Percentiles rank a stretch among this genome's conserved stretches.
phyloP scores from a whole-genome alignment of 495 filamentous ascomycete species.

The Friedmanniomyces endolithicus region DNA sequence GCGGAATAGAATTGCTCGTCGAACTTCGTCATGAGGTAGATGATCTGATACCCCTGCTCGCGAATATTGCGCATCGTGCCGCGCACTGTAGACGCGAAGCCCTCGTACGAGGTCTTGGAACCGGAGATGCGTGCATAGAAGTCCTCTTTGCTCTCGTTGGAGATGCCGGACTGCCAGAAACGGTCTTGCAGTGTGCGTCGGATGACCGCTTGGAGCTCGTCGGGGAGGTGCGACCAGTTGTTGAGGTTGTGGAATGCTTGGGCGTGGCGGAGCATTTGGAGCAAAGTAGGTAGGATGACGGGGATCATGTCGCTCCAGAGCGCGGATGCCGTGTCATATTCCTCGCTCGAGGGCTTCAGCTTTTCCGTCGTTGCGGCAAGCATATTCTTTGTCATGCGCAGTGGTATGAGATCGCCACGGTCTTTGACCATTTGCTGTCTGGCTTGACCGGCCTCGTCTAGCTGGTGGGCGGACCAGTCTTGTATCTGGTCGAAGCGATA shows the following conservation, averaged over 20 bases:
- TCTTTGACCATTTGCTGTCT: slow-evolving; percentile 64
- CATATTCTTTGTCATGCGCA: slow-evolving; percentile 80
- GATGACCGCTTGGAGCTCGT: slow-evolving; percentile 65
- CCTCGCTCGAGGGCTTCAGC: slow-evolving; percentile 51
- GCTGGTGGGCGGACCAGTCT: slow-evolving; percentile 66
- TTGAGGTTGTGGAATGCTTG: slow-evolving; percentile 85
- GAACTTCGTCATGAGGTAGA: slow-evolving; percentile 84
- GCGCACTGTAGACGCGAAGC: slow-evolving; percentile 82
- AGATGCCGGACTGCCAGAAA: slow-evolving; percentile 98
- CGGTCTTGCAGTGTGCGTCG: slow-evolving; percentile 80
- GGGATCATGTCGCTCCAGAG: slow-evolving; percentile 80
- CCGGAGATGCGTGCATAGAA: slow-evolving; percentile 86
- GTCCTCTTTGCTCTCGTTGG: slow-evolving; percentile 82
- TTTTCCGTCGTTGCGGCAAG: slow-evolving; percentile 83
- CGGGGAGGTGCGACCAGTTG: slow-evolving; percentile 70
- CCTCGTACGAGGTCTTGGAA: slow-evolving; percentile 81
- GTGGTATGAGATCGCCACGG: slow-evolving; percentile 53
- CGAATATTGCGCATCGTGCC: slow-evolving; percentile 78
- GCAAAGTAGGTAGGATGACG: slow-evolving; percentile 68
- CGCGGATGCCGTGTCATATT: slow-evolving; percentile 56
- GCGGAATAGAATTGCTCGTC: slow-evolving; percentile 83
- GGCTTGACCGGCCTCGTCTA: slow-evolving; percentile 67
- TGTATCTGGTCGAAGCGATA: slow-evolving; percentile 60
- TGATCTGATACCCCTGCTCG: slow-evolving; percentile 82
- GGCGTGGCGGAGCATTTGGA: slow-evolving; percentile 77